These are phyloP conservation scores for Pythium insidiosum DNA, from an alignment of 352 stramenopile genomes.

Conservation along the genomic window DNA sequence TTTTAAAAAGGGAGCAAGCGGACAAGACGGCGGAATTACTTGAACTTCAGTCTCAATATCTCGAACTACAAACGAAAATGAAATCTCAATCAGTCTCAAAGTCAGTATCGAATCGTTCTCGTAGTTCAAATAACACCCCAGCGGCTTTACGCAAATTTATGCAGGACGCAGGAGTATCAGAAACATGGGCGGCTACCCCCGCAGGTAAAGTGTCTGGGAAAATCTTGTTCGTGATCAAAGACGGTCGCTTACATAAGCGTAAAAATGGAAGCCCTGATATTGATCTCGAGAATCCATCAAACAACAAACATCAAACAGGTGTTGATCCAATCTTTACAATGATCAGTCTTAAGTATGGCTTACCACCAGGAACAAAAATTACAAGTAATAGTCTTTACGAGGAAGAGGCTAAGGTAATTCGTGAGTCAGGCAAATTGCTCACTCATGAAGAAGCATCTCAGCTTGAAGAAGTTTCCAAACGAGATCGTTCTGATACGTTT, in stretches of 20 bases:
- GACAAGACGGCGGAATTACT: neutral
- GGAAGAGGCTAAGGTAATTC: conserved; percentile 1
- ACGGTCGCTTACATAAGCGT: neutral
- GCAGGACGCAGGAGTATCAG: neutral
- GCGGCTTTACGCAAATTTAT: neutral
- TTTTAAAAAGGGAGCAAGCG: neutral
- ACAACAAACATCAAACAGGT: neutral
- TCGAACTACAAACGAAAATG: neutral
- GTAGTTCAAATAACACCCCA: neutral
- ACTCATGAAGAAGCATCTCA: neutral
- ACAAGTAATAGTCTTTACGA: neutral
- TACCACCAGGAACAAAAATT: neutral
- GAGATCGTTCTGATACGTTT: neutral
- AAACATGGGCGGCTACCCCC: neutral
- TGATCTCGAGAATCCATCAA: neutral
- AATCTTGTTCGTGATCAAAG: neutral
- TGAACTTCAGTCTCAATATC: neutral
- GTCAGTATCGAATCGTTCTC: neutral
- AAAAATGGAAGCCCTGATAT: neutral
- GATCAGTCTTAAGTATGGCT: neutral
- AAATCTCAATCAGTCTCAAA: neutral
- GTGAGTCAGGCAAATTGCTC: neutral
- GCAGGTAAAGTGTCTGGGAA: neutral
- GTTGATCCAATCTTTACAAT: neutral
- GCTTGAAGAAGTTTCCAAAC: neutral